These are phyloP conservation scores for Boletus bicolor DNA, from an alignment of 768 basidiomycete genomes.

Conservation along the genomic window DNA sequence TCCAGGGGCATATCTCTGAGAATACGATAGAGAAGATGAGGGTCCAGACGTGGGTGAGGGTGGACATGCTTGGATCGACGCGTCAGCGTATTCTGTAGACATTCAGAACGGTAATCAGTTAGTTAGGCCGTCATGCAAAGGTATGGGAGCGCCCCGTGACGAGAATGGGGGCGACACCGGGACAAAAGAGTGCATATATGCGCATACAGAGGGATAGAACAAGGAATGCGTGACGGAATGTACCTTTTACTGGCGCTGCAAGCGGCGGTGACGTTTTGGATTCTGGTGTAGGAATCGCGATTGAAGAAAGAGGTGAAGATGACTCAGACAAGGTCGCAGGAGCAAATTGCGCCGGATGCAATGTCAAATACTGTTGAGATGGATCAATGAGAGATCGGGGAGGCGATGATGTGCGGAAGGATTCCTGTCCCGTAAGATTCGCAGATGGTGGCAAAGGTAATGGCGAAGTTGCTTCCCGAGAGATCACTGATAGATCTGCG, in stretches of 20 bases:
- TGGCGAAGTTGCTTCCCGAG: neutral
- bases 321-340: neutral
- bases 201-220: neutral
- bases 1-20: neutral
- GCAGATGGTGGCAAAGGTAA: neutral
- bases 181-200: neutral
- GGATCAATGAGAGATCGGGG: neutral
- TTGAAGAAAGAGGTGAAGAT: neutral
- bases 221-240: neutral
- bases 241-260: slow-evolving; percentile 3
- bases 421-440: neutral
- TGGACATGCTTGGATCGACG: slow-evolving; percentile 12
- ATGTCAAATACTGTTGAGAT: neutral
- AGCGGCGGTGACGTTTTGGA: neutral
- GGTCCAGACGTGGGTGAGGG: neutral
- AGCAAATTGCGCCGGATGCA: neutral
- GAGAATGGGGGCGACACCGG: neutral
- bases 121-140: neutral
- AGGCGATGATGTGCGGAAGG: neutral
- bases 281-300: neutral
- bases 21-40: neutral
- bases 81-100: slow-evolving; percentile 12
- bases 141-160: neutral
- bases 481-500: neutral
- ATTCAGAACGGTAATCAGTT: neutral